Evolutionary conservation across 306 rosid species (phyloP), one percentile per base, ranked within the genome.

Genomic region (Quillaja saponaria): DNA sequence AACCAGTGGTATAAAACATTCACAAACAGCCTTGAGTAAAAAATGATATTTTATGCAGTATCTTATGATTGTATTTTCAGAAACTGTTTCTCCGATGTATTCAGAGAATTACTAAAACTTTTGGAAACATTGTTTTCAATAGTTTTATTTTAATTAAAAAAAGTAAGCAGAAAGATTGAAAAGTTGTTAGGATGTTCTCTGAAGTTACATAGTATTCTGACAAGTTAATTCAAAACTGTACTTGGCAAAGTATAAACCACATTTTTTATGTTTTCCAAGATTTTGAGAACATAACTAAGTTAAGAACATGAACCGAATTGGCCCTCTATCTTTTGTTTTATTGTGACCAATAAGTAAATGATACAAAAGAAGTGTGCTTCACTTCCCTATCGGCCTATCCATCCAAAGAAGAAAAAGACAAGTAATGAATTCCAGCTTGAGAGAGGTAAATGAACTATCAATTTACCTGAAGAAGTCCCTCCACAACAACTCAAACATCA

Each of bases 381-480:
- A 25, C 31, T 4, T 25, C 31, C 31, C 31, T 25, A 25, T 25
- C 31, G 3, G 4, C 31, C 31, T 25, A 25, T 25, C 31, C 31
- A 25, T 25, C 31, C 31, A 25, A 25, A 25, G 31, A 25, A 1
- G 13, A 14, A 1, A 42, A 42, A 12, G 6, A 28, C 49, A 21
- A 18, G 6, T 16, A 20, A 12, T 50, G 28, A 55, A 45, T 39
- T 66, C 38, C 57, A 49, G 42, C 19, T 35, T 44, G 46, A 50
- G 50, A 63, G 69, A 59, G 21, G 41, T 37, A 46, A 15, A 60
- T 15, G 50, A 11, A 42, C 39, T 31, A 55, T 58, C 34, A 18
- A 40, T 64, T 69, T 82, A 92, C 99, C 99, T 89, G 77, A 92
- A 92, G 91, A 92, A 92, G 74, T 92, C 99, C 91, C 99, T 87